phyloP scores from a whole-genome alignment of 2,329 filamentous ascomycete genomes.

The Xylaria sp. region DNA sequence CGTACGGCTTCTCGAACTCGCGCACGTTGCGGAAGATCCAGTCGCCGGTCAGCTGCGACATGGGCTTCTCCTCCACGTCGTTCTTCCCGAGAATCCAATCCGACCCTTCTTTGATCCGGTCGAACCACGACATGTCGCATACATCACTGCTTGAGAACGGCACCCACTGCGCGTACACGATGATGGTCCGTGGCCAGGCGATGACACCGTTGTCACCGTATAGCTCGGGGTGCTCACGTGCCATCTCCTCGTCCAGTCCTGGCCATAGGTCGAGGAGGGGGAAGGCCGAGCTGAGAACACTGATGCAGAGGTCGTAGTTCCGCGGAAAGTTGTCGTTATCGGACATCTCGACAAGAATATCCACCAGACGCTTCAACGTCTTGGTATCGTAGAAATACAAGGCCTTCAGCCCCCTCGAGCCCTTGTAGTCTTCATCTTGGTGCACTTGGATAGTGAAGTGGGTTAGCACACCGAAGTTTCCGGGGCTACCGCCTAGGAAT shows the following conservation, averaged over 20 bases:
- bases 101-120: constrained; percentile 52
- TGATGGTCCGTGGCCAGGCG: constrained; percentile 54
- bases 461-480: constrained; percentile 66
- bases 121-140: constrained; percentile 50
- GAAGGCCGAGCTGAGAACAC: constrained; percentile 56
- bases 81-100: constrained; percentile 50
- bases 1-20: constrained; percentile 60
- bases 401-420: constrained; percentile 55
- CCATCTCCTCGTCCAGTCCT: constrained; percentile 51
- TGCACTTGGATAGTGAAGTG: constrained; percentile 62
- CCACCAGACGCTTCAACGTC: constrained; percentile 53
- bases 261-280: constrained; percentile 52
- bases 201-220: constrained; percentile 51
- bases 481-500: constrained; percentile 66
- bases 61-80: constrained; percentile 53
- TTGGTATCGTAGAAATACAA: constrained; percentile 54
- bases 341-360: constrained; percentile 56
- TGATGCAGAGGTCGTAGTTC: constrained; percentile 60
- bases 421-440: constrained; percentile 52
- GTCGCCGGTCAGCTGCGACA: constrained; percentile 56
- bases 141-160: constrained; percentile 52
- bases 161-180: constrained; percentile 62
- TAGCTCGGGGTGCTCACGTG: constrained; percentile 50
- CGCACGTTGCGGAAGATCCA: constrained; percentile 59
- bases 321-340: constrained; percentile 56